A percentile compares a stretch with the other conserved stretches of the same genome.
These are phyloP conservation scores for Trapa bicornis DNA, from an alignment of 345 rosid species.

Conservation along the genomic window DNA sequence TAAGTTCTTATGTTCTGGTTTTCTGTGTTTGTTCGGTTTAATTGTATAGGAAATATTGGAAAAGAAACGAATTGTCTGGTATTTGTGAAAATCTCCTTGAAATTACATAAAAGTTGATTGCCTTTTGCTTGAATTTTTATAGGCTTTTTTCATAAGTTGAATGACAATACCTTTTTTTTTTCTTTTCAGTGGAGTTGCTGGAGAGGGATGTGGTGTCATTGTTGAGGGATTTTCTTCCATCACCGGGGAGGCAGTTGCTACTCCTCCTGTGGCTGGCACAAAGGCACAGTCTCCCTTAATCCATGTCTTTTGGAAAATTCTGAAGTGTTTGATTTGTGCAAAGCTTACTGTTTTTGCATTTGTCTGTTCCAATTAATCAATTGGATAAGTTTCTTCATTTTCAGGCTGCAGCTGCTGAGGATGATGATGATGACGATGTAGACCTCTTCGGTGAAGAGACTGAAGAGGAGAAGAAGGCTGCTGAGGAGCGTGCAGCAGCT, in stretches of 20 bases:
- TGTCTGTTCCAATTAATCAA: neutral
- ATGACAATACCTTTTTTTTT: too few relatives aligned
- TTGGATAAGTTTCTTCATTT: neutral
- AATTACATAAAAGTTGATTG: neutral
- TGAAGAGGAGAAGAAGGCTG: constrained; percentile 11
- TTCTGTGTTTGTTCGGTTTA: too few relatives aligned
- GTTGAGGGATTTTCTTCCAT: constrained; percentile 50
- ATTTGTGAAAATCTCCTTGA: neutral
- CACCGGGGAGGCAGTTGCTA: constrained; percentile 35
- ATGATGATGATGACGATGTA: constrained; percentile 12
- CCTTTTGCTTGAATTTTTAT: neutral
- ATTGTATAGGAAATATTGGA: too few relatives aligned
- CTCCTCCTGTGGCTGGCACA: constrained; percentile 61
- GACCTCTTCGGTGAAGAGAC: constrained; percentile 13
- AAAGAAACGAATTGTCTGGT: too few relatives aligned
- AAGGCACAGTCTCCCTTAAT: constrained; percentile 32
- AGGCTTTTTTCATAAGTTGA: neutral
- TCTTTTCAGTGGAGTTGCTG: constrained; percentile 58
- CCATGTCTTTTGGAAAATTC: neutral
- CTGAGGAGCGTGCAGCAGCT: constrained; percentile 1
- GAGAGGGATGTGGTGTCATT: constrained; percentile 67
- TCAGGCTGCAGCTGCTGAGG: constrained; percentile 19
- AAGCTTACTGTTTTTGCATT: neutral
- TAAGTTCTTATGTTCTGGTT: constrained; percentile 21
- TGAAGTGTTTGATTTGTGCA: neutral